Evolutionary conservation across 139 green algal species (phyloP).

Genomic region (Eudorina sp.): DNA sequence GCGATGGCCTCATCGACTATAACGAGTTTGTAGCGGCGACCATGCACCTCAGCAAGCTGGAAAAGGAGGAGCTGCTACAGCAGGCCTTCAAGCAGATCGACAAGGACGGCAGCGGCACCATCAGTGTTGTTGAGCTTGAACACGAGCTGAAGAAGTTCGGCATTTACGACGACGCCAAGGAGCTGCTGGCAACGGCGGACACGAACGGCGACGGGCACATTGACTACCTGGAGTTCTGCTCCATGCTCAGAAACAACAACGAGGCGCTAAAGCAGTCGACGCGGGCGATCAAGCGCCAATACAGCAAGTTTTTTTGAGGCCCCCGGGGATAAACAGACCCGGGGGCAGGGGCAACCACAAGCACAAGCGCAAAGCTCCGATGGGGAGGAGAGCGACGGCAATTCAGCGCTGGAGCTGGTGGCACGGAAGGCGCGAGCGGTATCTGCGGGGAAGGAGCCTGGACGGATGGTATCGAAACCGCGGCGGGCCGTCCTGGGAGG

Average conservation of each 20-base stretch:
- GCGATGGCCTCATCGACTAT: constrained; percentile 93
- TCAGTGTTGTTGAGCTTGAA: constrained; percentile 77
- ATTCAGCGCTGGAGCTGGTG: too few species aligned
- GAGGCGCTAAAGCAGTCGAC: constrained; percentile 55
- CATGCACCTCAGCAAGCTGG: constrained; percentile 87
- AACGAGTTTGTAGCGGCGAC: constrained; percentile 90
- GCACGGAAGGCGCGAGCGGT: too few species aligned
- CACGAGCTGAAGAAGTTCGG: constrained; percentile 76
- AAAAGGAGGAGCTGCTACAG: constrained; percentile 89
- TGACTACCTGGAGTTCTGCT: constrained; percentile 71
- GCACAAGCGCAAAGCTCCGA: too few species aligned
- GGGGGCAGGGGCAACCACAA: too few species aligned
- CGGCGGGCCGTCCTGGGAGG: too few species aligned
- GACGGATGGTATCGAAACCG: too few species aligned
- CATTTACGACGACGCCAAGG: constrained; percentile 71
- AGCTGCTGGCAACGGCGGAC: constrained; percentile 65
- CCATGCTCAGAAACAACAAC: constrained; percentile 65
- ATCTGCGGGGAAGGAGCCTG: too few species aligned
- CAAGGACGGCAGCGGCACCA: constrained; percentile 73
- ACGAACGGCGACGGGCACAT: constrained; percentile 65
- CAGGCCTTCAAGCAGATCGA: constrained; percentile 71
- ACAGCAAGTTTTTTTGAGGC: constrained; percentile 57
- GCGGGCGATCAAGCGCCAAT: constrained; percentile 56
- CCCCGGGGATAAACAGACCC: too few species aligned
- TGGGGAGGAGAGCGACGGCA: too few species aligned